Conservation (phyloP, 228 moss, liverwort and hornwort species). For the Sphagnum magellanicum region DNA sequence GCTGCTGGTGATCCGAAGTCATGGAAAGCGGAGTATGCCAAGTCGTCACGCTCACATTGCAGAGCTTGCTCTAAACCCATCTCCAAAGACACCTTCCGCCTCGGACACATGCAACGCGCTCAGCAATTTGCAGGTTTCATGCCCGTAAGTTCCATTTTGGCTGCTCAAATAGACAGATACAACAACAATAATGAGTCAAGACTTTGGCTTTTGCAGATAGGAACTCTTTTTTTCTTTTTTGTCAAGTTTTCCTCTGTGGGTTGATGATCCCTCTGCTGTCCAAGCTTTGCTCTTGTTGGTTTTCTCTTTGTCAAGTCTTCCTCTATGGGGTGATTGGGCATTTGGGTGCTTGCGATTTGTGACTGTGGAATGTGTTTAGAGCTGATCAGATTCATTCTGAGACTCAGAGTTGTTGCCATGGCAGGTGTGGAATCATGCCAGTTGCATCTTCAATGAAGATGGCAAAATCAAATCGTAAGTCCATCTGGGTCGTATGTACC, state of each 20-base stretch:
- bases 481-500: not conserved
- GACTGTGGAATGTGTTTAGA: no score
- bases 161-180: no score
- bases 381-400: no score
- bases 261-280: no score
- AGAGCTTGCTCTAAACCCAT: conserved; percentile 33
- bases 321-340: no score
- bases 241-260: no score
- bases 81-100: conserved; percentile 48
- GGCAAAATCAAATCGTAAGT: conserved; percentile 63
- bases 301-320: no score
- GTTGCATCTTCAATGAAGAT: conserved; percentile 71
- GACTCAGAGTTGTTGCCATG: not conserved
- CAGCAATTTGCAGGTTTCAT: conserved; percentile 50
- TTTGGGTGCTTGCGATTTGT: no score
- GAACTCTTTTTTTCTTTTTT: no score
- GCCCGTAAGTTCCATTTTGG: conserved; percentile 21
- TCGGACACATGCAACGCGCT: conserved; percentile 45
- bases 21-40: conserved; percentile 62
- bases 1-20: conserved; percentile 21
- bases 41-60: conserved; percentile 46
- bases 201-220: no score
- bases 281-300: no score
- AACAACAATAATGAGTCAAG: no score
- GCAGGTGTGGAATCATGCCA: conserved; percentile 86